Evolutionary conservation across 192 early-diverging fungal genomes (phyloP).

Genomic region (Glomus cerebriforme): DNA sequence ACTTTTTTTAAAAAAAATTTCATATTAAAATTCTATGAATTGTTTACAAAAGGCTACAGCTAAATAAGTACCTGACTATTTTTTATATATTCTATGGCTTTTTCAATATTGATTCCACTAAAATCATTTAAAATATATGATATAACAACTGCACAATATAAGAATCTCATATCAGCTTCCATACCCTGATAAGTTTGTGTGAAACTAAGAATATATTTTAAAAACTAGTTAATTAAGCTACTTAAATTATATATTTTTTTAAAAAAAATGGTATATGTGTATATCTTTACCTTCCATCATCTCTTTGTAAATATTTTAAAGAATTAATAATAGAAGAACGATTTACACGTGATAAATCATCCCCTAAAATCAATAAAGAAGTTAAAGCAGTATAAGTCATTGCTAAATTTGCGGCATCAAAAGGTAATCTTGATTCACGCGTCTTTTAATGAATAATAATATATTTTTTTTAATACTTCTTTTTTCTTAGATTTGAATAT

Average conservation of each 20-base stretch:
- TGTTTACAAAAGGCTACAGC: slow-evolving; percentile 20
- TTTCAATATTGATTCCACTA: slow-evolving; percentile 73
- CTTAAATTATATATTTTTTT: neutral
- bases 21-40: slow-evolving; percentile 7
- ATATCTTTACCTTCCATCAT: slow-evolving; percentile 69
- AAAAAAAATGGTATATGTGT: slow-evolving; percentile 14
- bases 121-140: slow-evolving; percentile 87
- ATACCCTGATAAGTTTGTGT: slow-evolving; percentile 62
- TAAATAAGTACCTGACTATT: slow-evolving; percentile 53
- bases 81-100: slow-evolving; percentile 61
- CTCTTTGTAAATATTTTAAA: slow-evolving; percentile 68
- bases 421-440: slow-evolving; percentile 19
- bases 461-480: slow-evolving; percentile 2
- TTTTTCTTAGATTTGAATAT: neutral
- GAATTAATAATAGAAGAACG: slow-evolving; percentile 60
- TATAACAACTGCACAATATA: slow-evolving; percentile 87
- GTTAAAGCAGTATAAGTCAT: slow-evolving; percentile 91
- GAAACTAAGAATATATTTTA: slow-evolving; percentile 51
- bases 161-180: slow-evolving; percentile 89
- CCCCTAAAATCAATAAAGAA: slow-evolving; percentile 79
- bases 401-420: slow-evolving; percentile 67
- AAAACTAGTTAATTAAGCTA: neutral
- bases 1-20: slow-evolving; percentile 33
- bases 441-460: neutral
- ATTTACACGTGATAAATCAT: slow-evolving; percentile 86